Base-by-base conservation (phyloP, 2,329 filamentous ascomycete genomes). In the Aspergillus aculeatinus region DNA sequence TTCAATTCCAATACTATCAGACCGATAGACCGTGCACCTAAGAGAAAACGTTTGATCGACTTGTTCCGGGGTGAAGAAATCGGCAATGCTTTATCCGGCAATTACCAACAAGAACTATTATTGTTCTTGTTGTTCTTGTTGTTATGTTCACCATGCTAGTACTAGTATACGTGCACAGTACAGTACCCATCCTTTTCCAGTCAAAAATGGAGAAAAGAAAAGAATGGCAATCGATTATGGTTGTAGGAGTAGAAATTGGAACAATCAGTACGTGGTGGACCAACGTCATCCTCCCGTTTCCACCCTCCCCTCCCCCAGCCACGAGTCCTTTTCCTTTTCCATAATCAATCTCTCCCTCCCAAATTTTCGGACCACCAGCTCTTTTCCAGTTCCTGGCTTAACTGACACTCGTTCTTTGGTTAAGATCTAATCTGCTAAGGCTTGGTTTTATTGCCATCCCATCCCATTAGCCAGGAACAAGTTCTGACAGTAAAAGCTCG, bases 231-330 rank as follows among this genome's bases (percentile, higher is more conserved):
- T 48, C 42, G 7, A 21, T 48, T 29, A 29, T 47, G 44, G 42
- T 47, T 55, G 53, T 42, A 48, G 42, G 48, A 31, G 53, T 42
- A 48, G 53, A 55, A 31, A 35, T 48, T 47, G 23, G 33, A 29
- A 42, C 44, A 49, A 19, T 44, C 14, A 44, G 39, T 44, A 59
- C 44, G 47, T 60, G 48, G 47, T 58, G 52, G 53, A 50, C 35
- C 51, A 61, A 58, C 56, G 56, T 61, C 60, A 61, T 61, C 51
- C 39, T 56, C 53, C 52, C 51, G 51, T 50, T 51, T 59, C 55
- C 47, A 61, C 33, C 33, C 51, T 35, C 50, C 52, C 47, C 51
- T 35, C 49, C 44, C 58, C 55, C 51, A 61, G 60, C 60, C 60
- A 59, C 56, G 56, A 55, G 49, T 55, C 52, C 35, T 44, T 48